Evolutionary conservation across 805 yeast species (phyloP).

Genomic region (Saccharomycopsis schoenii): DNA sequence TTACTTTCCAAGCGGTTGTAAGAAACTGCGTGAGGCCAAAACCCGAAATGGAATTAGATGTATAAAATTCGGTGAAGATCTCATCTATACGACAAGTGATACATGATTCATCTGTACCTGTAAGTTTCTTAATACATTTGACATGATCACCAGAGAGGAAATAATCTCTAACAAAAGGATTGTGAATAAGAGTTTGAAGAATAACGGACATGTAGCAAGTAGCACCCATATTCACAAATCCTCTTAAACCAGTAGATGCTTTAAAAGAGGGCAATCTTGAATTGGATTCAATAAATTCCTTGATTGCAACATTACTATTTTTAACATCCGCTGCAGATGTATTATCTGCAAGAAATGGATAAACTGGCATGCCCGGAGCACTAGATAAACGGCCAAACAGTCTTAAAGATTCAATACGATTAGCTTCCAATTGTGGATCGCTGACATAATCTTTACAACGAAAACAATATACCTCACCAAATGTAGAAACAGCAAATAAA

Average conservation of each 20-base stretch:
- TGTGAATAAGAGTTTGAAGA: slow-evolving; percentile 82
- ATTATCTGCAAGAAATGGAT: slow-evolving; percentile 21
- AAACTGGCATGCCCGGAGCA: slow-evolving; percentile 27
- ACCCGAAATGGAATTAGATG: slow-evolving; percentile 51
- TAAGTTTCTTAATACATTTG: slow-evolving; percentile 34
- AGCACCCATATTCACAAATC: slow-evolving; percentile 90
- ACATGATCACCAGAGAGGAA: slow-evolving; percentile 69
- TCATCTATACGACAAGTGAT: slow-evolving; percentile 79
- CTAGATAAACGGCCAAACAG: slow-evolving; percentile 13
- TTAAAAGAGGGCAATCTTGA: slow-evolving; percentile 37
- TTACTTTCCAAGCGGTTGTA: slow-evolving; percentile 80
- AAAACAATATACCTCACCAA: slow-evolving; percentile 69
- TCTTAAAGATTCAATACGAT: slow-evolving; percentile 29
- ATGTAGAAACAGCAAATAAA: slow-evolving; percentile 50
- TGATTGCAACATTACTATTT: not conserved
- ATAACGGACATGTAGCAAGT: slow-evolving; percentile 95
- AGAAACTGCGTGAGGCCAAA: slow-evolving; percentile 75
- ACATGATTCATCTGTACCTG: slow-evolving; percentile 33
- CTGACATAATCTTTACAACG: slow-evolving; percentile 66
- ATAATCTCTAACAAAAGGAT: slow-evolving; percentile 73
- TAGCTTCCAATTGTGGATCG: slow-evolving; percentile 46
- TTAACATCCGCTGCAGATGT: slow-evolving; percentile 5
- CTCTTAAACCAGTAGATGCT: slow-evolving; percentile 72
- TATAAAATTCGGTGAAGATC: slow-evolving; percentile 65
- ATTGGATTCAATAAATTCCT: slow-evolving; percentile 24